Evolutionary conservation across 2,329 filamentous ascomycete species (phyloP).

Genomic region (Colletotrichum agaves): DNA sequence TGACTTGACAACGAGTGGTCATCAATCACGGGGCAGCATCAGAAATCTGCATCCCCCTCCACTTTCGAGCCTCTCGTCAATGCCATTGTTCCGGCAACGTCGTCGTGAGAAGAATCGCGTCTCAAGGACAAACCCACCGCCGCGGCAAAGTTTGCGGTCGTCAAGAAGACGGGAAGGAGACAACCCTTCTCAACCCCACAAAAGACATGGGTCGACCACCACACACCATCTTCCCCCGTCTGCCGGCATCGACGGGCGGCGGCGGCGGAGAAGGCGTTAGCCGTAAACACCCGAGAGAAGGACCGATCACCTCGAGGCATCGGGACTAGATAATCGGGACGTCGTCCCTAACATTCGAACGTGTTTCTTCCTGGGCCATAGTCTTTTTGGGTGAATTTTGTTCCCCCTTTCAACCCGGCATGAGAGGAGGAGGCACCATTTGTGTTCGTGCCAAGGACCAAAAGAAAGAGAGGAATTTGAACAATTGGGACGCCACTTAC

Average conservation of each 20-base stretch:
- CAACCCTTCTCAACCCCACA: background rate
- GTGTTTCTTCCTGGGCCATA: background rate
- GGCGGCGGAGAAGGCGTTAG: conserved; percentile 9
- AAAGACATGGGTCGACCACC: conserved; percentile 8
- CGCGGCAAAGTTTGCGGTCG: background rate
- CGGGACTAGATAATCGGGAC: conserved; percentile 35
- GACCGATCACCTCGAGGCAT: conserved; percentile 32
- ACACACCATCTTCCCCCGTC: background rate
- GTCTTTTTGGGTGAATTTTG: background rate
- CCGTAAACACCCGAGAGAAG: conserved; percentile 37
- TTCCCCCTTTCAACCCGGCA: background rate
- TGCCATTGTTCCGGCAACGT: too few relatives aligned
- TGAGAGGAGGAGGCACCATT: background rate
- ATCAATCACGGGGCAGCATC: too few relatives aligned
- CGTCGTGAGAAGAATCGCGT: too few relatives aligned
- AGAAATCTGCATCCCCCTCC: too few relatives aligned
- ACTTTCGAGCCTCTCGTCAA: too few relatives aligned
- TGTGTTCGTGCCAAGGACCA: background rate
- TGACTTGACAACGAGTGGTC: too few relatives aligned
- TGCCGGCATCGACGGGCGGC: conserved; percentile 28
- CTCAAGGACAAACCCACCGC: too few relatives aligned
- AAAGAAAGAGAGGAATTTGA: background rate
- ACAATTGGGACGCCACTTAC: background rate
- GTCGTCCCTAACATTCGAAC: conserved; percentile 16
- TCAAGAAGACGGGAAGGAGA: conserved; percentile 2